These are phyloP conservation scores for Symbiodinium natans DNA, from an alignment of 73 alveolate genomes.

Conservation along the genomic window DNA sequence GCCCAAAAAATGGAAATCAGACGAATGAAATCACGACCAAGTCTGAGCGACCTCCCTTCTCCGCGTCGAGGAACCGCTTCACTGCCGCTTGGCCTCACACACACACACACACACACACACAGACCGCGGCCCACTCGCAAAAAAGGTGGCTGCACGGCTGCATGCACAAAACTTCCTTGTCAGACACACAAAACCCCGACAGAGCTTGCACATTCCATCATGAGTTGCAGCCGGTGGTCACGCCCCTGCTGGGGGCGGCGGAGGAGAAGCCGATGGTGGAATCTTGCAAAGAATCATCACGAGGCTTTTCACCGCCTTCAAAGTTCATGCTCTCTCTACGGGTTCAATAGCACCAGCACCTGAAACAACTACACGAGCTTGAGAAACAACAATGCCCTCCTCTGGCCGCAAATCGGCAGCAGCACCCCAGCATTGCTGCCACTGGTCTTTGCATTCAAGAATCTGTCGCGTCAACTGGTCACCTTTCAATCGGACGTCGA, in stretches of 20 bases:
- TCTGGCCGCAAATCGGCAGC: background rate
- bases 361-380: too few species aligned
- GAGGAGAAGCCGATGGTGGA: constrained; percentile 35
- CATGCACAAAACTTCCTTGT: background rate
- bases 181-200: too few species aligned
- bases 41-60: background rate
- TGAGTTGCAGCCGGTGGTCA: background rate
- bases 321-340: background rate
- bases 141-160: too few species aligned
- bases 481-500: background rate
- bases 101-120: background rate
- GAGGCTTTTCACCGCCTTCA: background rate
- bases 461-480: background rate
- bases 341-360: background rate
- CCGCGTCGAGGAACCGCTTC: background rate
- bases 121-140: too few species aligned
- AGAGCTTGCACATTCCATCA: too few species aligned
- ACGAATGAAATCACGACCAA: too few species aligned
- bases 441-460: background rate
- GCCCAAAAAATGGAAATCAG: too few species aligned
- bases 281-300: background rate
- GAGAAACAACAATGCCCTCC: background rate
- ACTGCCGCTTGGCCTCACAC: background rate
- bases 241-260: constrained; percentile 28
- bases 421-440: background rate